Evolutionary conservation across 2,329 filamentous ascomycete genomes (phyloP), one percentile per base, ranked within the genome.

Genomic region (Karstenula rhodostoma): DNA sequence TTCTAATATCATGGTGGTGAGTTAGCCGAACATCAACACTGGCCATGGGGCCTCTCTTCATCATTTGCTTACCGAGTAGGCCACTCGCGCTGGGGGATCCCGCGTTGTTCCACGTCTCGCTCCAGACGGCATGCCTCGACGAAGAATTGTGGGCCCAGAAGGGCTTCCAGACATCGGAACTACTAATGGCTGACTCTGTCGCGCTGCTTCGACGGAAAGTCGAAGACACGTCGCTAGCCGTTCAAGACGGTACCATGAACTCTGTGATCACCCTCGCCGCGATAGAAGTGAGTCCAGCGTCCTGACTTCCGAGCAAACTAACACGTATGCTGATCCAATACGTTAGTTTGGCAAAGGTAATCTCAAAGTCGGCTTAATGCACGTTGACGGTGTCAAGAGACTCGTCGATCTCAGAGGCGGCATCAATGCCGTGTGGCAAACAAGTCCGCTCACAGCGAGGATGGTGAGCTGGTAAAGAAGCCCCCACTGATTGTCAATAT

Each of bases 121-220:
- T 87, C 13, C 85, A 87, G 66, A 87, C 85, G 5, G 85, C 85
- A 43, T 87, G 79, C 40, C 79, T 87, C 0, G 85, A 87, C 59
- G 80, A 86, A 32, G 85, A 87, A 65, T 61, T 83, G 12, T 66
- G 78, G 13, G 84, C 84, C 0, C 82, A 81, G 55, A 84, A 79
- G 56, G 85, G 85, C 0, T 87, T 87, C 58, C 78, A 76, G 12
- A 78, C 77, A 4, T 88, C 86, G 0, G 84, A 86, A 32, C 68
- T 86, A 2, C 79, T 87, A 33, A 87, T 87, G 85, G 77, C 76
- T 1, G 85, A 87, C 65, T 87, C 85, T 0, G 82, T 87, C 4
- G 76, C 82, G 2, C 62, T 87, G 17, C 73, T 87, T 2, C 73
- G 85, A 40, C 79, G 77, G 0, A 87, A 84, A 57, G 77, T 87